Conservation (phyloP, 805 yeast genomes). For the Kodamaea kaohsiungensis region DNA sequence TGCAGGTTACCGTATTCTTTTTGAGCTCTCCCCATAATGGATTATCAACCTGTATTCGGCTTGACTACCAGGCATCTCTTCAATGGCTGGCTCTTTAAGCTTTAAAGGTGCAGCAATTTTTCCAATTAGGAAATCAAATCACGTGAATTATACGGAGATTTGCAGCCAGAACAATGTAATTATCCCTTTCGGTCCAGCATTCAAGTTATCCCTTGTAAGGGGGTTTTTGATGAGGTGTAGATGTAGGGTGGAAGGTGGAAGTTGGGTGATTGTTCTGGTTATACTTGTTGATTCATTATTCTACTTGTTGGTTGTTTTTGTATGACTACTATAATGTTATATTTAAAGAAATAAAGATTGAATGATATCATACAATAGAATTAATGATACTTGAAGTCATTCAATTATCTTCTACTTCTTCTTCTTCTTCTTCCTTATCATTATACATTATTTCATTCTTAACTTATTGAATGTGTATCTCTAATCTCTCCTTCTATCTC, state of each 20-base stretch:
- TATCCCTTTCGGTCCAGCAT: not conserved
- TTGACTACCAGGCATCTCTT: not conserved
- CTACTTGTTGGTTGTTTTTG: too few species aligned
- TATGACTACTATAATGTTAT: too few species aligned
- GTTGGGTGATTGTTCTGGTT: too few species aligned
- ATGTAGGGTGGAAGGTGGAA: not conserved
- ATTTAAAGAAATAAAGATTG: too few species aligned
- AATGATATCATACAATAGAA: too few species aligned
- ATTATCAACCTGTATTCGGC: not conserved
- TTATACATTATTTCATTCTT: too few species aligned
- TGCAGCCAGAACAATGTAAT: not conserved
- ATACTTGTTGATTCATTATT: too few species aligned
- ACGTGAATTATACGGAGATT: not conserved
- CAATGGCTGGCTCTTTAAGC: conserved; percentile 5
- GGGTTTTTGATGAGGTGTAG: not conserved
- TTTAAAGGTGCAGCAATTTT: not conserved
- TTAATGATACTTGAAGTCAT: too few species aligned
- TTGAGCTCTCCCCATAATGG: conserved; percentile 1
- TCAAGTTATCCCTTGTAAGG: not conserved
- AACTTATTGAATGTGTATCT: too few species aligned
- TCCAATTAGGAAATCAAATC: not conserved
- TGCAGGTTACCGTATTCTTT: conserved; percentile 4
- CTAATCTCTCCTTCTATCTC: too few species aligned
- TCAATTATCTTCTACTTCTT: too few species aligned
- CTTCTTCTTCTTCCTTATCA: too few species aligned